Conservation (phyloP, 306 rosid species). For the Citrullus colocynthis region DNA sequence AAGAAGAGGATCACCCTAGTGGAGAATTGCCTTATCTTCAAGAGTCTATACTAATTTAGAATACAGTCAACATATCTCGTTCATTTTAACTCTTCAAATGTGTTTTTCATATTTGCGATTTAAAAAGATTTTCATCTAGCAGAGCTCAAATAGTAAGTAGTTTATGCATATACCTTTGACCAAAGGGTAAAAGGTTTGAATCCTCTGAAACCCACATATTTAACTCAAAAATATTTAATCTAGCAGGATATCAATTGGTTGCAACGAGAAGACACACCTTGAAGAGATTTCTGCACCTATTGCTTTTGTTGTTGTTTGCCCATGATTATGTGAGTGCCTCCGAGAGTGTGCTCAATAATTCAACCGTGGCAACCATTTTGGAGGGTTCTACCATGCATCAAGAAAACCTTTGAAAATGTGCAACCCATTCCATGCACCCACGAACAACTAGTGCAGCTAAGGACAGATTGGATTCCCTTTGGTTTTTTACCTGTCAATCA, state of each 20-base stretch:
- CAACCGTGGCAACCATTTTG: not conserved
- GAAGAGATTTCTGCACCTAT: conserved; percentile 1
- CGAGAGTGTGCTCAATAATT: not conserved
- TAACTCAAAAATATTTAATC: not conserved
- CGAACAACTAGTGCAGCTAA: not conserved
- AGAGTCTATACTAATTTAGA: too few relatives aligned
- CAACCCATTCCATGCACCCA: not conserved
- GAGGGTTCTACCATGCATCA: not conserved
- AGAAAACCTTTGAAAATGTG: not conserved
- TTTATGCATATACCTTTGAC: too few relatives aligned
- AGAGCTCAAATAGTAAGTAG: too few relatives aligned
- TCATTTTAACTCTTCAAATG: not conserved
- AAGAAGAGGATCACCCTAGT: too few relatives aligned
- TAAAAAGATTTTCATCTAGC: not conserved
- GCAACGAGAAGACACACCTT: conserved; percentile 14
- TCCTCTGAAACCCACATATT: not conserved
- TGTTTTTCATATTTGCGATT: not conserved
- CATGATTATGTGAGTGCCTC: not conserved
- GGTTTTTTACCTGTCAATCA: not conserved
- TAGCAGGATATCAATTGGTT: conserved; percentile 29
- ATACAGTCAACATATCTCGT: not conserved
- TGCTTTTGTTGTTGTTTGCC: not conserved
- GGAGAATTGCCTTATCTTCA: too few relatives aligned
- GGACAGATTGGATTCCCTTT: not conserved
- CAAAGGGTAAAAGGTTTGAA: not conserved